Percentiles rank a stretch among this genome's conserved stretches.
These are phyloP conservation scores for Moricandia arvensis DNA, from an alignment of 345 rosid species.

Conservation along the genomic window DNA sequence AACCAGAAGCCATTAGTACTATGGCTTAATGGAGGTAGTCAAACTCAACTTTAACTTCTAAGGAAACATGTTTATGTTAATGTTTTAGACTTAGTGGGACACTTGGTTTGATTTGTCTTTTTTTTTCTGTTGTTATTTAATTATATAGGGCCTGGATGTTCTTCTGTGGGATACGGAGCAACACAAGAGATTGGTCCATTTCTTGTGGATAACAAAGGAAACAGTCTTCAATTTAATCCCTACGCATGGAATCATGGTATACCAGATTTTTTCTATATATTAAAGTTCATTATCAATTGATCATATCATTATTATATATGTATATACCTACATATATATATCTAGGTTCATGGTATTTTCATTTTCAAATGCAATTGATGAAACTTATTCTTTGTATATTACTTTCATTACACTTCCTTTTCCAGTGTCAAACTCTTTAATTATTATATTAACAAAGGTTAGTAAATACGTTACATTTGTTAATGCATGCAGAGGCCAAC, in stretches of 20 bases:
- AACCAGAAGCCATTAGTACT: conserved; percentile 75
- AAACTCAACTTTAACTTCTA: conserved; percentile 1
- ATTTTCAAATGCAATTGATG: not conserved
- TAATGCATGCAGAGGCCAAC: conserved; percentile 81
- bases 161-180: conserved; percentile 96
- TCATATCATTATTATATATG: not conserved
- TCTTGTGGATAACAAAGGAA: conserved; percentile 66
- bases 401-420: not conserved
- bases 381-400: not conserved
- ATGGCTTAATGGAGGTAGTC: conserved; percentile 95
- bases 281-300: not conserved
- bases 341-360: not conserved
- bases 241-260: conserved; percentile 84
- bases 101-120: not conserved
- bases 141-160: conserved; percentile 86
- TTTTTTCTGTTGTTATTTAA: not conserved
- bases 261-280: not conserved
- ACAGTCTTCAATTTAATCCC: conserved; percentile 58
- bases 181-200: conserved; percentile 98
- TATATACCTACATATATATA: not conserved
- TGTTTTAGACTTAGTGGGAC: not conserved
- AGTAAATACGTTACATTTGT: conserved; percentile 23
- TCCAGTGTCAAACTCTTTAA: not conserved
- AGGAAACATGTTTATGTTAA: not conserved
- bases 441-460: not conserved